Evolutionary conservation across 2,329 filamentous ascomycete species (phyloP), one percentile per base, ranked within the genome.

Genomic region (Diaporthe velutina): DNA sequence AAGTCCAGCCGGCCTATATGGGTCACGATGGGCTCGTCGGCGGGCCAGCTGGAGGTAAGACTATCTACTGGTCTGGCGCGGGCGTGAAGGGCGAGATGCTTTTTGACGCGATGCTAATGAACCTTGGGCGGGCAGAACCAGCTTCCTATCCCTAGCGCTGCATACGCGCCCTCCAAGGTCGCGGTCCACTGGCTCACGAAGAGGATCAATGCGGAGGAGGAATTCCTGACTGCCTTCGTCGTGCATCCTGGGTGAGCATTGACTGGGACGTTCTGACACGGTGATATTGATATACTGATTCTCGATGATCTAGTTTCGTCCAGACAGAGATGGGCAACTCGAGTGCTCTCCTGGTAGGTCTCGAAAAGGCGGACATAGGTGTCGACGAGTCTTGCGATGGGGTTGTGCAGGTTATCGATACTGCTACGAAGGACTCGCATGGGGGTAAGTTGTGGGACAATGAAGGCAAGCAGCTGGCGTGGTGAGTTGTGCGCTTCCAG

Each of bases 81-180:
- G 52, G 8, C 7, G 25, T 12, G 22, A 38, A 10, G 12, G 1
- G 13, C 4, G 15, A 10, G 8, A 60, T 1, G 12, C n/a, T 28
- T 40, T 1, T 17, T 2, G 0, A 22, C 0, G 4, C 3, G 58
- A 40, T 19, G 22, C 61, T 67, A 25, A 67, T 38, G 19, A 10
- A 52, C 3, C 1, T 35, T n/a, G 13, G 42, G 10, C 19, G 33
- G 13, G 28, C 15, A 67, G 80, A 80, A 64, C 19, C 67, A 70
- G n/a, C 76, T 74, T 0, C 70, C 78, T 0, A 61, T 84, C 1
- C 80, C 83, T 0, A 80, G 78, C 19, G 81, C 83, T 0, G 81
- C 83, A 0, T 89, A 90, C 74, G 87, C 84, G 0, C 78, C 85
- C 1, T 83, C 83, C 70, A 90, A 90, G 78, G 79, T 82, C 1